These are phyloP conservation scores for Fusarium sp. DNA, from an alignment of 2,329 filamentous ascomycete genomes.

Conservation along the genomic window DNA sequence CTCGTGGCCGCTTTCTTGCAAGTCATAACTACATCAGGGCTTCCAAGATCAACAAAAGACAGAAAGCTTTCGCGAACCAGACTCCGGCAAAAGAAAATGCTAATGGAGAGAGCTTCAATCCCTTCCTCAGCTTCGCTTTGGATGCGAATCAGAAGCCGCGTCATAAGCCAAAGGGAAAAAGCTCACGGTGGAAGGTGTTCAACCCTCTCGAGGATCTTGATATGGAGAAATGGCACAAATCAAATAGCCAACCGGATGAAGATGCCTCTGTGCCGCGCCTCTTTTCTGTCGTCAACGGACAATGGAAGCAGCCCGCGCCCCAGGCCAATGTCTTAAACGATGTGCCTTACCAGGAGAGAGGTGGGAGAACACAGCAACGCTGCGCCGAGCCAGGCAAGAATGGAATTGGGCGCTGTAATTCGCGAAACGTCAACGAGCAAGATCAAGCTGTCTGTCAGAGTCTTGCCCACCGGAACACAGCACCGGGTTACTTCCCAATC, in stretches of 20 bases:
- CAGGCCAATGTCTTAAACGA: conserved; percentile 32
- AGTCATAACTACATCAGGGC: background rate
- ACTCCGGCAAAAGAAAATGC: conserved; percentile 1
- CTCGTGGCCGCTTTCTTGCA: background rate
- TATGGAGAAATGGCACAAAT: conserved; percentile 38
- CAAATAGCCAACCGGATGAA: background rate
- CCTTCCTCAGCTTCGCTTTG: conserved; percentile 32
- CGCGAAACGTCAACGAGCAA: background rate
- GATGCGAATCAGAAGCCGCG: conserved; percentile 1
- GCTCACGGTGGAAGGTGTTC: conserved; percentile 36
- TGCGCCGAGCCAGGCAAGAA: conserved; percentile 36
- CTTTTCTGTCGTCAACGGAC: conserved; percentile 21
- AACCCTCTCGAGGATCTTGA: conserved; percentile 37
- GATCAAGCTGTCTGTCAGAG: conserved; percentile 38
- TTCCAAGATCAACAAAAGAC: background rate
- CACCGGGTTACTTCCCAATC: conserved; percentile 35
- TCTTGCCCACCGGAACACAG: conserved; percentile 26
- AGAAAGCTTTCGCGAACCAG: background rate
- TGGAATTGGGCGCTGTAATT: conserved; percentile 28
- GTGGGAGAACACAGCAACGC: background rate
- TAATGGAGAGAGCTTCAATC: conserved; percentile 27
- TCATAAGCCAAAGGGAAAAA: conserved; percentile 1
- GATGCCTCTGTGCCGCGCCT: conserved; percentile 4
- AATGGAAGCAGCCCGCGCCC: conserved; percentile 14
- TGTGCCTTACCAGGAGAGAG: conserved; percentile 11